Evolutionary conservation across 208 protist genomes (phyloP).

Genomic region (Lotmaria passim): DNA sequence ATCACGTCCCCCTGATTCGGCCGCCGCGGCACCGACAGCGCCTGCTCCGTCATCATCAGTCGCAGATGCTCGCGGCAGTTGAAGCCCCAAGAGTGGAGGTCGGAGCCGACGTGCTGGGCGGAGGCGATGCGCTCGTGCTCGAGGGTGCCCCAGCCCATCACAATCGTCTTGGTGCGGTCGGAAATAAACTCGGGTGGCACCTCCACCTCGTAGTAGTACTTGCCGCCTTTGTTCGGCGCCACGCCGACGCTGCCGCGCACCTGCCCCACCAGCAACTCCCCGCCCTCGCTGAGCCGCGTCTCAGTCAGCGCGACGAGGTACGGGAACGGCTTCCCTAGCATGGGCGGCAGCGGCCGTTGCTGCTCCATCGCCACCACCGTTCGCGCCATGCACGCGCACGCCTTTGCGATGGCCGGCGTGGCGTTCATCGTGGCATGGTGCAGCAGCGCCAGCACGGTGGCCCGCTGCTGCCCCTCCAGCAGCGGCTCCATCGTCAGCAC

Average conservation of each 20-base stretch:
- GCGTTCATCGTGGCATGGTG: conserved; percentile 50
- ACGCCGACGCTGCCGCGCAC: conserved; percentile 83
- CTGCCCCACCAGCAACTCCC: conserved; percentile 82
- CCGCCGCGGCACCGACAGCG: conserved; percentile 40
- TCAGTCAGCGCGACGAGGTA: conserved; percentile 74
- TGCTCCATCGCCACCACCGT: conserved; percentile 68
- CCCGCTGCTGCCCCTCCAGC: conserved; percentile 63
- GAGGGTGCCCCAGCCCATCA: conserved; percentile 91
- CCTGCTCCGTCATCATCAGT: conserved; percentile 78
- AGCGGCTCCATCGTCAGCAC: conserved; percentile 56
- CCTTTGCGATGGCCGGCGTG: conserved; percentile 51
- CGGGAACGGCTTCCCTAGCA: conserved; percentile 63
- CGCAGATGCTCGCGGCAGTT: conserved; percentile 82
- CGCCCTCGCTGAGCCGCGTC: conserved; percentile 71
- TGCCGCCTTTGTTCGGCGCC: conserved; percentile 55
- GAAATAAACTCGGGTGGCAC: conserved; percentile 56
- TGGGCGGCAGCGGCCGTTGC: conserved; percentile 42
- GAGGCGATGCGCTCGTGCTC: conserved; percentile 83
- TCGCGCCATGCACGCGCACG: conserved; percentile 59
- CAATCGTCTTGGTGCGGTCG: conserved; percentile 45
- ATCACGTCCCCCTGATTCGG: conserved; percentile 78
- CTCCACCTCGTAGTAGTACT: conserved; percentile 87
- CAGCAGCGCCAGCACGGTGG: conserved; percentile 69
- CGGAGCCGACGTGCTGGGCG: conserved; percentile 84
- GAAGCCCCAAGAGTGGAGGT: conserved; percentile 90